phyloP scores from a whole-genome alignment of 2,329 filamentous ascomycete species.

The Escovopsis sp. region DNA sequence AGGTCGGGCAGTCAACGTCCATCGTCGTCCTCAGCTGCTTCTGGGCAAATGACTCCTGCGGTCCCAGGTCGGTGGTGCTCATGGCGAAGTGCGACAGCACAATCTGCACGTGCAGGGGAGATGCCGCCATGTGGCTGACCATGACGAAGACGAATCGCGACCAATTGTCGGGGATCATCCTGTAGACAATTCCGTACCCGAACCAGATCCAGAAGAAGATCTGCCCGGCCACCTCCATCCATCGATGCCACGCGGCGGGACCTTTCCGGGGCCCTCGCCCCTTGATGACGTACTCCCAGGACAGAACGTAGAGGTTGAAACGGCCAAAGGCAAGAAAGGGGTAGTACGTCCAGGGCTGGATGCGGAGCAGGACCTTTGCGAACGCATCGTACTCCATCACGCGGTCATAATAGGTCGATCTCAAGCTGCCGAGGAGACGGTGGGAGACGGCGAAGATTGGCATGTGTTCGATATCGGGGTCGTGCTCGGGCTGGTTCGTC shows the following conservation, averaged over 20 bases:
- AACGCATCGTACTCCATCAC: slow-evolving; percentile 47
- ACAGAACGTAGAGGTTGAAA: slow-evolving; percentile 58
- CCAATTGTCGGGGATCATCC: slow-evolving; percentile 40
- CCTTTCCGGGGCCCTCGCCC: slow-evolving; percentile 38
- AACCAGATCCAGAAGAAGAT: slow-evolving; percentile 49
- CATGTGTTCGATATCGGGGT: slow-evolving; percentile 50
- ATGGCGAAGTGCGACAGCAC: slow-evolving; percentile 61
- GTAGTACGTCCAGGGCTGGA: slow-evolving; percentile 55
- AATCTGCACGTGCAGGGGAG: slow-evolving; percentile 58
- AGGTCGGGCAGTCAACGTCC: slow-evolving; percentile 58
- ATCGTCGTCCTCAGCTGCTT: slow-evolving; percentile 58
- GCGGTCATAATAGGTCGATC: slow-evolving; percentile 51
- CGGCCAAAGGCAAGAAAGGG: slow-evolving; percentile 51
- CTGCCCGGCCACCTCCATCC: slow-evolving; percentile 46
- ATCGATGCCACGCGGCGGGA: slow-evolving; percentile 53
- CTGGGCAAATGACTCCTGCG: slow-evolving; percentile 52
- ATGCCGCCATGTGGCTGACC: slow-evolving; percentile 48
- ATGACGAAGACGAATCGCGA: slow-evolving; percentile 47
- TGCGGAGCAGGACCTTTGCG: slow-evolving; percentile 43
- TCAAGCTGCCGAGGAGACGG: slow-evolving; percentile 48
- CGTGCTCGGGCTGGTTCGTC: slow-evolving; percentile 47
- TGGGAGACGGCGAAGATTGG: slow-evolving; percentile 55
- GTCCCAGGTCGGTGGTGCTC: slow-evolving; percentile 50
- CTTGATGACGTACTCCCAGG: slow-evolving; percentile 44
- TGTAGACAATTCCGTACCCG: slow-evolving; percentile 50